Base-by-base conservation (phyloP, 345 rosid species). In the Viola odorata region DNA sequence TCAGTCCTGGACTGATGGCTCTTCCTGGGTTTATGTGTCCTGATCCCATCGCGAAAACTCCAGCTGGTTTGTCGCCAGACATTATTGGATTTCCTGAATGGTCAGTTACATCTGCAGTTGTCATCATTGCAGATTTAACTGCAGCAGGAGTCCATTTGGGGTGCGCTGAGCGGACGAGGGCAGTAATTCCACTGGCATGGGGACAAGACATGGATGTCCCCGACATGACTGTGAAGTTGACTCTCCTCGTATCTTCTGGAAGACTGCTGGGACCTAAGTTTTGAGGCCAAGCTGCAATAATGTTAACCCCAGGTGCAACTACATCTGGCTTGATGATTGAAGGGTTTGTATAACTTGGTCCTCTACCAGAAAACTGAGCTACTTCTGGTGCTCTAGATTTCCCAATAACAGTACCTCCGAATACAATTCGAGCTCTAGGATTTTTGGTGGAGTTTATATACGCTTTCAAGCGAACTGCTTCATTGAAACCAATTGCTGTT, bases 201-300 rank as follows among this genome's bases (percentile, higher is more conserved):
- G 98, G 98, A 69, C 98, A 92, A 48, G 98, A 82, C 98, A 92
- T 92, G 72, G 98, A 92, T 60, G 98, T 92, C 36, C 98, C 97
- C 0, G 98, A 89, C 96, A 87, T 87, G 5, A 92, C 87, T 0
- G 94, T 83, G 82, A 92, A 92, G 70, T 92, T 87, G 63, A 78
- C 91, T 69, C 95, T 89, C 73, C 98, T 83, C 14, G 84, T 36
- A 70, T 89, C 98, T 58, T 84, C 90, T 11, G 87, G 87, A 68
- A 89, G 91, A 15, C 86, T 80, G 0, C 84, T 77, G 8, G 98
- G 97, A 40, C 94, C 97, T 13, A 92, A 69, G 71, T 89, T 92
- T 61, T 84, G 97, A 23, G 98, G 96, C 98, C 98, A 92, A 50
- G 98, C 98, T n/a, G 96, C 97, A 41, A 92, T 87, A 23, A 92